Evolutionary conservation across 345 rosid species (phyloP).

Genomic region (Ceriops zippeliana): DNA sequence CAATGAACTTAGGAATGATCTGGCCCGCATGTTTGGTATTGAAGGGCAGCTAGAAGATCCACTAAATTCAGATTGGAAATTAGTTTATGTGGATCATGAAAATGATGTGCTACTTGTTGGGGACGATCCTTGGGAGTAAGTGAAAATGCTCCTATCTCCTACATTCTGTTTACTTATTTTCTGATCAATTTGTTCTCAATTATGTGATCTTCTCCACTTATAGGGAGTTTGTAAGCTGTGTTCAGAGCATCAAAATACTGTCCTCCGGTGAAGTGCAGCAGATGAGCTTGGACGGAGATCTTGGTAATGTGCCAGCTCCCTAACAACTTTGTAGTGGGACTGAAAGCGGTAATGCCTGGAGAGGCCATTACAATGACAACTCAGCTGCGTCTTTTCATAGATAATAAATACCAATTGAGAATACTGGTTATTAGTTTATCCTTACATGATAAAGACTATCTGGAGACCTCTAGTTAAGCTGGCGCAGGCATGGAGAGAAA

Average conservation of each 20-base stretch:
- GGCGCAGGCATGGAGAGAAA: too few species aligned
- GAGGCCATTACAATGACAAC: constrained; percentile 69
- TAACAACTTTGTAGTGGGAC: constrained; percentile 82
- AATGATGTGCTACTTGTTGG: constrained; percentile 92
- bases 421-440: too few species aligned
- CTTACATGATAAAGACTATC: too few species aligned
- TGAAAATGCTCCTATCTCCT: background rate
- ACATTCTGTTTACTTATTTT: background rate
- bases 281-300: constrained; percentile 90
- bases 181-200: constrained; percentile 1
- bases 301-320: constrained; percentile 63
- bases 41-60: constrained; percentile 96
- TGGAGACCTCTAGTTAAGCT: too few species aligned
- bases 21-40: constrained; percentile 95
- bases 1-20: constrained; percentile 76
- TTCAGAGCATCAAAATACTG: constrained; percentile 84
- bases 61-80: constrained; percentile 89
- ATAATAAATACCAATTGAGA: constrained; percentile 21
- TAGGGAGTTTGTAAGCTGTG: constrained; percentile 91
- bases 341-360: constrained; percentile 89
- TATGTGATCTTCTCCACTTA: constrained; percentile 17
- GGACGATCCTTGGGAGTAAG: constrained; percentile 99
- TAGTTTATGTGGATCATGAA: constrained; percentile 89
- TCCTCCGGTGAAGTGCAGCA: constrained; percentile 90
- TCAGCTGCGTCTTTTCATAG: constrained; percentile 79